Evolutionary conservation across 129 eudicot species (phyloP), one percentile per base, ranked within the genome.

Genomic region (Ambrosia trifida): DNA sequence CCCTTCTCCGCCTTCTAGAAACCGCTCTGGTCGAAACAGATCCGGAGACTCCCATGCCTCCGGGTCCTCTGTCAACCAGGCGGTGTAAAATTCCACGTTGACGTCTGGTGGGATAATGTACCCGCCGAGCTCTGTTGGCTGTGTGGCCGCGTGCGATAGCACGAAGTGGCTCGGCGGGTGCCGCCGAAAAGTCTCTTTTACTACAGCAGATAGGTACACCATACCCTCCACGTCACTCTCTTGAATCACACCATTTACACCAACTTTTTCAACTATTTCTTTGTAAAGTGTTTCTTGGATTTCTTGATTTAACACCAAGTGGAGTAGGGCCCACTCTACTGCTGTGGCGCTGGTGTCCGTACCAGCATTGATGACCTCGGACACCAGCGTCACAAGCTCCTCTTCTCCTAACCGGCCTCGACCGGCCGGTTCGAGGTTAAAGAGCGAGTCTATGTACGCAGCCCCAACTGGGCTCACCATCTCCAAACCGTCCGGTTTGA

Each of bases 381-480:
- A 94, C 66, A 79, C 83, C 5, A 94, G 86, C 2, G 98, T 94
- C 45, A 94, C 93, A 4, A 94, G 80, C 78, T 89, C 98, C 49
- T 82, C 97, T 38, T 89, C 98, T 12, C 88, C 81, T 9, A 94
- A 81, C 83, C 76, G 73, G 4, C 91, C 97, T 0, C 89, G 69
- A 4, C 88, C 85, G 2, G 85, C 66, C 1, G 87, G 86, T 33
- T 90, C 86, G 7, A 89, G 86, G 7, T 66, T 62, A 57, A 85
- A 82, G 24, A 94, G 71, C 1, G 98, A 94, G 70, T 94, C 98
- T 12, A 94, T 77, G 76, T 94, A 94, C 17, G 98, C 98, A 16
- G 98, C 98, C 0, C 98, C 98, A 35, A 80, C 46, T 4, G 98
- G 96, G 76, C 98, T 94, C 76, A 86, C 95, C 98, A 89, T 89